Percentiles rank a stretch among this genome's conserved stretches.
These are phyloP conservation scores for Geotrichum fermentans DNA, from an alignment of 1,139 yeast species.

Conservation along the genomic window DNA sequence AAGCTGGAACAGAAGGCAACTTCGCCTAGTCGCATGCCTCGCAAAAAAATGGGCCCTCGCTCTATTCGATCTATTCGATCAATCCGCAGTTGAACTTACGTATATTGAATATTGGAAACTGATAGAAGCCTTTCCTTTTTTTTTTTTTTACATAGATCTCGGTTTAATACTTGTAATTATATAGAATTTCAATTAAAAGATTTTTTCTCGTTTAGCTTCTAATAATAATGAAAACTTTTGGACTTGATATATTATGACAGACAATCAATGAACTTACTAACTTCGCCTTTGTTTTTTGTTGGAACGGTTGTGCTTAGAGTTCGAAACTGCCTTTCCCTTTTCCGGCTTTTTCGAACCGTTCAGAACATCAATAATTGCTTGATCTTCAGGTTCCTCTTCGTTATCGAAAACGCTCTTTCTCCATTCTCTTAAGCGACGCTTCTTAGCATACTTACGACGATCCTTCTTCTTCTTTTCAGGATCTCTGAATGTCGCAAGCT, in stretches of 20 bases:
- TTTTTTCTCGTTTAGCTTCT: neutral
- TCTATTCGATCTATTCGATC: slow-evolving; percentile 7
- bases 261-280: neutral
- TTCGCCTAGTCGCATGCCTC: neutral
- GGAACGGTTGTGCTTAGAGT: slow-evolving; percentile 7
- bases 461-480: slow-evolving; percentile 70
- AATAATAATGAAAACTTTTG: no score
- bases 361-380: slow-evolving; percentile 18
- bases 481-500: slow-evolving; percentile 88
- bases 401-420: slow-evolving; percentile 70
- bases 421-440: slow-evolving; percentile 83
- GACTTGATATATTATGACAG: neutral
- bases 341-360: slow-evolving; percentile 1
- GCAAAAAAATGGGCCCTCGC: neutral
- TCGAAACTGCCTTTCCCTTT: neutral
- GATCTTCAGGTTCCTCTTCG: slow-evolving; percentile 53
- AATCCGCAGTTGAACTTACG: neutral
- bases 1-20: neutral
- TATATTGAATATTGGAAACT: neutral
- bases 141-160: neutral
- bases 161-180: neutral
- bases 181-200: neutral
- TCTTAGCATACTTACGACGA: slow-evolving; percentile 76
- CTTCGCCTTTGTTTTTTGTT: slow-evolving; percentile 17
- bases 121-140: neutral